phyloP scores from a whole-genome alignment of 257 asterid species.

The Nicotiana tomentosiformis region DNA sequence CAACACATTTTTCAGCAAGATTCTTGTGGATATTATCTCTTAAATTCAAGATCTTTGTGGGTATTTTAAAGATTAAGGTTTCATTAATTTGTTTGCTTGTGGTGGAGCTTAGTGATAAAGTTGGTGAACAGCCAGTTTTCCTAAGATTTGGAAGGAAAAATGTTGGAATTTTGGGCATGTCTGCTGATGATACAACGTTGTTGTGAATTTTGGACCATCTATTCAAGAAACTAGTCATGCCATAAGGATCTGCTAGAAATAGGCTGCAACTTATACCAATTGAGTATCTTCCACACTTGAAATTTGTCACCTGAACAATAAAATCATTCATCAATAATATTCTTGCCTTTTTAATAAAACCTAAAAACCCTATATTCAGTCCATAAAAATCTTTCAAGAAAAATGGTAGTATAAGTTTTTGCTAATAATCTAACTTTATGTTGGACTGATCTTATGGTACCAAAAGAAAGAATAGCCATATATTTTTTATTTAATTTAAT shows the following conservation, averaged over 20 bases:
- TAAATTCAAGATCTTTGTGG: not conserved
- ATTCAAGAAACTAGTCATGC: constrained; percentile 39
- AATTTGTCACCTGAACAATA: constrained; percentile 53
- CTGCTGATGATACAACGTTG: constrained; percentile 17
- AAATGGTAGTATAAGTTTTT: no score
- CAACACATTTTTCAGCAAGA: constrained; percentile 36
- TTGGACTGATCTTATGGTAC: no score
- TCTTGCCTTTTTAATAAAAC: not conserved
- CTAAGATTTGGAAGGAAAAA: constrained; percentile 41
- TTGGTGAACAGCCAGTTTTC: constrained; percentile 13
- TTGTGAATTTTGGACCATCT: constrained; percentile 43
- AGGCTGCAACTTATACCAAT: constrained; percentile 71
- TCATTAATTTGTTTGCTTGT: constrained; percentile 13
- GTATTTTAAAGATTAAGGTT: constrained; percentile 27
- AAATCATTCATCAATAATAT: not conserved
- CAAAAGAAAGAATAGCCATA: no score
- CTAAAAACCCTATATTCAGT: not conserved
- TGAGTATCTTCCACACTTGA: constrained; percentile 66
- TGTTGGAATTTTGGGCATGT: constrained; percentile 26
- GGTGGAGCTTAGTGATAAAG: constrained; percentile 19
- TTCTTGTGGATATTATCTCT: constrained; percentile 23
- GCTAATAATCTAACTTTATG: no score
- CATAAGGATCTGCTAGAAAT: constrained; percentile 50
- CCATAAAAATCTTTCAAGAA: not conserved
- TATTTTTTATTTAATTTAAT: no score